These are phyloP conservation scores for Anthracocystis walkeri DNA, from an alignment of 1,284 basidiomycete species.

Conservation along the genomic window DNA sequence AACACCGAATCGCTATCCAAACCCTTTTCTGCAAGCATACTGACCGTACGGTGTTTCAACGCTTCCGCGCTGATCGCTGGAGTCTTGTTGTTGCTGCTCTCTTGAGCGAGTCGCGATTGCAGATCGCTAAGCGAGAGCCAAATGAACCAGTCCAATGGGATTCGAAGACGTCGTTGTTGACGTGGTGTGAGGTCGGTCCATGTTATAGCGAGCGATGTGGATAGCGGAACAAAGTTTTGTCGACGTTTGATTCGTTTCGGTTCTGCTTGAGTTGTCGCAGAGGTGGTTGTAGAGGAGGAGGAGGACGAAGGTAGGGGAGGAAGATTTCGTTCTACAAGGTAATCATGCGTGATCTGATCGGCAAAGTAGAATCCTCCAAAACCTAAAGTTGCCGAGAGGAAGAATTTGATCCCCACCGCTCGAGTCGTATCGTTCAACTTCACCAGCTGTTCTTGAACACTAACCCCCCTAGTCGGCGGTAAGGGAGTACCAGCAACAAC, in stretches of 20 bases:
- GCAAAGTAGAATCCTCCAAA: constrained; percentile 92
- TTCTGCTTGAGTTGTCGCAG: constrained; percentile 6
- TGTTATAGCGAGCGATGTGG: constrained; percentile 72
- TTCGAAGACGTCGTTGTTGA: constrained; percentile 15
- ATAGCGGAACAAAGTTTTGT: constrained; percentile 77
- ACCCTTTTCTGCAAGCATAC: constrained; percentile 32
- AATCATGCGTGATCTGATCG: constrained; percentile 87
- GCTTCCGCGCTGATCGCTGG: constrained; percentile 12
- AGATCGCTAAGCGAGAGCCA: constrained; percentile 32
- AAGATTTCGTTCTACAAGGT: constrained; percentile 77
- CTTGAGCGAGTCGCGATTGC: constrained; percentile 5
- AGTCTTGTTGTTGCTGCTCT: not conserved
- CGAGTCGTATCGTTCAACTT: constrained; percentile 82
- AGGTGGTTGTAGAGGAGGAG: not conserved
- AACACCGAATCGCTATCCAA: constrained; percentile 18
- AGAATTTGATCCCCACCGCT: constrained; percentile 73
- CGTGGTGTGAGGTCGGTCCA: constrained; percentile 75
- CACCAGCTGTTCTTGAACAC: constrained; percentile 72
- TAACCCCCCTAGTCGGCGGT: not conserved
- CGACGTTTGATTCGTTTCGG: constrained; percentile 75
- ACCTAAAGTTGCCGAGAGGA: constrained; percentile 89
- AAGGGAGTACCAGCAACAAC: constrained; percentile 53
- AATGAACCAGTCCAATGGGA: constrained; percentile 42
- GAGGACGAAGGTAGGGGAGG: constrained; percentile 7
- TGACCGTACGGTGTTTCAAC: constrained; percentile 14